Percentiles rank a stretch among this genome's conserved stretches.
These are phyloP conservation scores for Phytophthora litchii DNA, from an alignment of 352 stramenopile species.

Conservation along the genomic window DNA sequence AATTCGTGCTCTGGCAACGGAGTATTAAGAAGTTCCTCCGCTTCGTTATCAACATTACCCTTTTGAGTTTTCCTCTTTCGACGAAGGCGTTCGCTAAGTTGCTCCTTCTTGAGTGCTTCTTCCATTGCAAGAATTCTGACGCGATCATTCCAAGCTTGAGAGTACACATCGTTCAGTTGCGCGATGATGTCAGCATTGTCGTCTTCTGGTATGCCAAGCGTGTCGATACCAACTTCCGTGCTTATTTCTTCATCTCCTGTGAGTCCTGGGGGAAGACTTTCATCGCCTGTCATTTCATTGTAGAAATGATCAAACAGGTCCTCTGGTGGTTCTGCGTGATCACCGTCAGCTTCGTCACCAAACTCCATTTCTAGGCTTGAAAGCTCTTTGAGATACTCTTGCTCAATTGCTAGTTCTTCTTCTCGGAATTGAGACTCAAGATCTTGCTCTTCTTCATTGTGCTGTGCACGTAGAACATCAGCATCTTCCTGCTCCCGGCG, in stretches of 20 bases:
- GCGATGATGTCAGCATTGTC: conserved; percentile 44
- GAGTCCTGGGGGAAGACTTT: neutral
- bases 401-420: conserved; percentile 55
- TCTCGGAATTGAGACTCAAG: conserved; percentile 52
- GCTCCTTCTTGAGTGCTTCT: conserved; percentile 37
- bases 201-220: conserved; percentile 1
- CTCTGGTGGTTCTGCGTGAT: conserved; percentile 32
- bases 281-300: conserved; percentile 12
- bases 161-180: conserved; percentile 41
- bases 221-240: neutral
- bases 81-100: conserved; percentile 34
- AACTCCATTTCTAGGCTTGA: conserved; percentile 63
- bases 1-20: conserved; percentile 4
- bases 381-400: conserved; percentile 59
- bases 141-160: conserved; percentile 37
- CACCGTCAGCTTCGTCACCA: conserved; percentile 28
- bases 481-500: conserved; percentile 35
- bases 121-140: conserved; percentile 31
- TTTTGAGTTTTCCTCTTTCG: conserved; percentile 16
- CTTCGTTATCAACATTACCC: neutral
- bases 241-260: neutral
- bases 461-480: conserved; percentile 26
- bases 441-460: conserved; percentile 33
- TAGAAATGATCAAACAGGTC: conserved; percentile 12
- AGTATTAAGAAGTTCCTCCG: neutral